Conservation (phyloP, 2,329 filamentous ascomycete genomes). For the Aspergillus novofumigatus region DNA sequence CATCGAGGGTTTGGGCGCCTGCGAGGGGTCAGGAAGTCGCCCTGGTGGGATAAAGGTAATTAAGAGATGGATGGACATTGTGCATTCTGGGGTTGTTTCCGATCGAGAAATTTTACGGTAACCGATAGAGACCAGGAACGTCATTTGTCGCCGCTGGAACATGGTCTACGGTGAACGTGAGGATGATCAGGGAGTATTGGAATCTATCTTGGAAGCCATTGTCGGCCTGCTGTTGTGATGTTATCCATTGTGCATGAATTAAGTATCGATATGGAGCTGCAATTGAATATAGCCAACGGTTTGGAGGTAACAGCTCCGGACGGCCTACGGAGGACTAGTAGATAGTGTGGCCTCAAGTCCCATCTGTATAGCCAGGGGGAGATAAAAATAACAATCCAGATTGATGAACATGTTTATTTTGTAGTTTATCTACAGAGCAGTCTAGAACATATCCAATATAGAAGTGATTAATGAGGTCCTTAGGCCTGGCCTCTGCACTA, state of each 20-base stretch:
- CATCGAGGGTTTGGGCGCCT: neutral
- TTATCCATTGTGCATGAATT: neutral
- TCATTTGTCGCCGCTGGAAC: neutral
- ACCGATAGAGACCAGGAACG: slow-evolving; percentile 9
- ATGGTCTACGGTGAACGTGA: neutral
- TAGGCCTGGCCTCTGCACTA: neutral
- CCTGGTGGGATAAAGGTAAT: neutral
- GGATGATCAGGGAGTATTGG: neutral
- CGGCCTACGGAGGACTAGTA: neutral
- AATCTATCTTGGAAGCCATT: neutral
- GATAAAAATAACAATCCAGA: neutral
- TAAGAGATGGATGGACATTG: neutral
- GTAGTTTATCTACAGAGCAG: neutral
- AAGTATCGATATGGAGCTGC: neutral
- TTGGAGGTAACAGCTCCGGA: neutral
- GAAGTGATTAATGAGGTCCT: neutral
- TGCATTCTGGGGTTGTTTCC: neutral
- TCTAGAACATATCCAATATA: neutral
- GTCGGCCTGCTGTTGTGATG: neutral
- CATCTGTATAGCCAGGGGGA: neutral
- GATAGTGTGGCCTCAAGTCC: neutral
- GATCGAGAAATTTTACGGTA: slow-evolving; percentile 23
- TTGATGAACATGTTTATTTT: neutral
- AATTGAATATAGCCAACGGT: neutral
- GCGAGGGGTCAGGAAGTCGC: neutral